Evolutionary conservation across 2,329 filamentous ascomycete species (phyloP).

Genomic region (Stagonosporopsis cucurbitacearum): DNA sequence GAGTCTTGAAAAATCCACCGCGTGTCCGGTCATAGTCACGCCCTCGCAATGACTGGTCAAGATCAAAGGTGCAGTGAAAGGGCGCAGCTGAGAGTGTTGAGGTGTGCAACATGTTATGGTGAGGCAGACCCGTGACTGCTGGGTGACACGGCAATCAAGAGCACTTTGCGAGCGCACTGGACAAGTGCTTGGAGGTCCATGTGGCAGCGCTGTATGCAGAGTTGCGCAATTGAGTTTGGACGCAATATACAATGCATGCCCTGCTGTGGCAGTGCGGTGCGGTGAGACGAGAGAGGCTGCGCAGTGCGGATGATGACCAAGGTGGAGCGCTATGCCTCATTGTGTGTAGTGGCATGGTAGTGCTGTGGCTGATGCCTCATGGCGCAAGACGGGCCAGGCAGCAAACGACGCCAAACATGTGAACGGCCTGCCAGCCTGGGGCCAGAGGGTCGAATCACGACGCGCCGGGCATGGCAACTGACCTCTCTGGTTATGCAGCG

Average conservation of each 20-base stretch:
- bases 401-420: conserved; percentile 21
- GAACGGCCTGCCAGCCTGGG: conserved; percentile 27
- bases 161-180: neutral
- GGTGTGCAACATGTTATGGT: neutral
- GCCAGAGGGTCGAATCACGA: conserved; percentile 27
- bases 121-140: neutral
- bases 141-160: conserved; percentile 5
- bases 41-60: neutral
- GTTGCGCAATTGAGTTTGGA: conserved; percentile 2
- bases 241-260: conserved; percentile 19
- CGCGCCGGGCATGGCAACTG: conserved; percentile 14
- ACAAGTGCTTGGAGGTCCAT: conserved; percentile 3
- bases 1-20: conserved; percentile 22
- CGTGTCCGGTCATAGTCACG: conserved; percentile 3
- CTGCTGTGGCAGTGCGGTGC: conserved; percentile 36
- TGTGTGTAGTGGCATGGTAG: neutral
- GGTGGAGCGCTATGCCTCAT: conserved; percentile 13
- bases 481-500: conserved; percentile 22
- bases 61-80: neutral
- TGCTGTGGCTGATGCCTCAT: conserved; percentile 31
- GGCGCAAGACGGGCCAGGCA: conserved; percentile 18
- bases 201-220: conserved; percentile 1
- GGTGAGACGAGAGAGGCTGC: conserved; percentile 34
- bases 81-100: conserved; percentile 1
- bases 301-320: conserved; percentile 21